Evolutionary conservation across 2,329 filamentous ascomycete species (phyloP), one percentile per base, ranked within the genome.

Genomic region (Emergomyces orientalis): DNA sequence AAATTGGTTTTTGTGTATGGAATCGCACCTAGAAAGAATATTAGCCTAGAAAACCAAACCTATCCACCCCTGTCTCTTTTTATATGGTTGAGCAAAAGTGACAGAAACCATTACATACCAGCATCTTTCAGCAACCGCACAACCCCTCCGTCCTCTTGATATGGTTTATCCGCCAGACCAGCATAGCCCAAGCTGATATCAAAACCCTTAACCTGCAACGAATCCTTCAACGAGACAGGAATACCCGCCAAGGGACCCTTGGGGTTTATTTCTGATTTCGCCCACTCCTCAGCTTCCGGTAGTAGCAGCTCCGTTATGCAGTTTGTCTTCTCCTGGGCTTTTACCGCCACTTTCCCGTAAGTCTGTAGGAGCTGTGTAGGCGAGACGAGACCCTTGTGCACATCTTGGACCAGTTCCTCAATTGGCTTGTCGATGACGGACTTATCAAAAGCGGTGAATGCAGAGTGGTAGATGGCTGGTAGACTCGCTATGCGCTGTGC

Each of bases 1-100:
- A 95, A 74, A 65, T 94, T 94, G 0, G 92, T 97, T 80, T 97
- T 97, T 66, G 92, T 90, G 72, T 96, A 96, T 0, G 92, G 92
- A 1, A 97, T 82, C 0, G 92, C 91, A 27, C 92, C 84, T 80
- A 39, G 41, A 25, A 14, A 34, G 43, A n/a, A 27, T 41, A 60
- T 63, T 47, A 64, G 59, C 30, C 9, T 13, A 60, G 37, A 22
- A 25, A 39, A 54, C 7, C 2, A 32, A 32, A 9, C 7, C n/a
- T 32, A n/a, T 34, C 8, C 4, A 52, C 25, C 5, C 43, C 43
- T 9, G 19, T 9, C 7, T 9, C 19, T 22, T 8, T n/a, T 45
- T 22, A 3, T 14, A 8, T 8, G 25, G 8, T 3, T 49, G 11
- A 56, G 22, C 32, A 56, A 56, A 13, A 19, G 51, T 8, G 19